phyloP scores from a whole-genome alignment of 331 rosid genomes.

The Pyracantha coccinea region DNA sequence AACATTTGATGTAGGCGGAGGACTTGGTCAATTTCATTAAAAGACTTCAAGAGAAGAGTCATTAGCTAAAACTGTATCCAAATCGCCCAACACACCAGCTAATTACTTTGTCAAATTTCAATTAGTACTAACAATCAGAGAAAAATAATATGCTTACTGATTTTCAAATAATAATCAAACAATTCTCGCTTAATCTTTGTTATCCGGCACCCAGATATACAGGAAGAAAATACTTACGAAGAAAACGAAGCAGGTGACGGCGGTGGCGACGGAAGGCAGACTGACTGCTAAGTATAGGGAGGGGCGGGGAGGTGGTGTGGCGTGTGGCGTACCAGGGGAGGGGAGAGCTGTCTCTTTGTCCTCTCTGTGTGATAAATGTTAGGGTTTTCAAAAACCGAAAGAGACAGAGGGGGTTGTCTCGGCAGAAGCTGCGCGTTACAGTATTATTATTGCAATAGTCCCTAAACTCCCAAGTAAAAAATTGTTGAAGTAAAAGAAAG shows the following conservation, averaged over 20 bases:
- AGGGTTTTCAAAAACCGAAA: not conserved
- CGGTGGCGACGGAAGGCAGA: not conserved
- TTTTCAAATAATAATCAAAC: not conserved
- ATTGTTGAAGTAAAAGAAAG: too few relatives aligned
- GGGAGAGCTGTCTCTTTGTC: not conserved
- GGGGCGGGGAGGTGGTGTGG: not conserved
- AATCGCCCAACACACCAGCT: not conserved
- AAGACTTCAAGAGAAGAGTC: not conserved
- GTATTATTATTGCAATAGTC: too few relatives aligned
- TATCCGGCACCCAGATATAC: not conserved
- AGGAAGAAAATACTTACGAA: not conserved
- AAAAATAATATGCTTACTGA: not conserved
- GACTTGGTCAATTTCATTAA: not conserved
- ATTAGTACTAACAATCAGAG: not conserved
- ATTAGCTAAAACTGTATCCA: not conserved
- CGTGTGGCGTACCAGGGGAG: not conserved
- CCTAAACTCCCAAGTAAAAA: too few relatives aligned
- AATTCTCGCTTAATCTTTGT: not conserved
- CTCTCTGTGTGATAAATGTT: not conserved
- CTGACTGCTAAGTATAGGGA: not conserved
- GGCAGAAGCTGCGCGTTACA: not conserved
- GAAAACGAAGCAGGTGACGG: not conserved
- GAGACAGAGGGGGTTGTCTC: too few relatives aligned
- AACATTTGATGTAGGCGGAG: not conserved
- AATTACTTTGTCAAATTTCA: not conserved